Evolutionary conservation across 2,329 filamentous ascomycete species (phyloP).

Genomic region (Colletotrichum tofieldiae): DNA sequence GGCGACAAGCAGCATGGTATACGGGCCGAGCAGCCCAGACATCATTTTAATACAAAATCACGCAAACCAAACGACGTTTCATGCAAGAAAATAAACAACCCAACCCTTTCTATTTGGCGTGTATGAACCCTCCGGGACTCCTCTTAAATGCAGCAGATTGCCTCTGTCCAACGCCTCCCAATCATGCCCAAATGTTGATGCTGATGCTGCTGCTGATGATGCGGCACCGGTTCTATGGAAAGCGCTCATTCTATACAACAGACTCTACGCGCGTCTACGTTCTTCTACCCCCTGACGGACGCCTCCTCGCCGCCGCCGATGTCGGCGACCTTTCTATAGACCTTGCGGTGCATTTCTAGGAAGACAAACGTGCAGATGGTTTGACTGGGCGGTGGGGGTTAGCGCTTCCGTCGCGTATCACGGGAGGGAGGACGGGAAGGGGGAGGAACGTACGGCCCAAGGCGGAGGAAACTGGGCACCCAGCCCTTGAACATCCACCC

Average conservation of each 20-base stretch:
- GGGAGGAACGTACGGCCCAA: constrained; percentile 70
- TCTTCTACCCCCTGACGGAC: constrained; percentile 19
- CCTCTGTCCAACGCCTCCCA: constrained; percentile 33
- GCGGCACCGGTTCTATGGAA: constrained; percentile 34
- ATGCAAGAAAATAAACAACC: neutral
- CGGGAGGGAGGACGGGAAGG: neutral
- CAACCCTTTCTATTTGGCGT: constrained; percentile 15
- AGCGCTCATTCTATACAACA: constrained; percentile 19
- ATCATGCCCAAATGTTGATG: constrained; percentile 17
- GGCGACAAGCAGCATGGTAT: constrained; percentile 1
- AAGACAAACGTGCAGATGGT: constrained; percentile 91
- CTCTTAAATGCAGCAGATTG: constrained; percentile 41
- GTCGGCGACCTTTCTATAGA: constrained; percentile 73
- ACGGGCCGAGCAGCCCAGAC: neutral
- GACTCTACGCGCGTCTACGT: neutral
- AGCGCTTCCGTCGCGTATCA: neutral
- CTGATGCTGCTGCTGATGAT: constrained; percentile 11
- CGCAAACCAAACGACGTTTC: neutral
- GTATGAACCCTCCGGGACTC: constrained; percentile 30
- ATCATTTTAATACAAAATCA: constrained; percentile 11
- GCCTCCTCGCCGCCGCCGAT: constrained; percentile 53
- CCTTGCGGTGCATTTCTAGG: constrained; percentile 87
- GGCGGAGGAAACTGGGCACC: constrained; percentile 81
- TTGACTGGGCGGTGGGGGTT: constrained; percentile 65
- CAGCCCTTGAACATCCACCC: constrained; percentile 92